Percentiles rank a stretch among this genome's conserved stretches.
Evolutionary conservation across 2,329 filamentous ascomycete genomes (phyloP).

Genomic region (Penicillium freii): DNA sequence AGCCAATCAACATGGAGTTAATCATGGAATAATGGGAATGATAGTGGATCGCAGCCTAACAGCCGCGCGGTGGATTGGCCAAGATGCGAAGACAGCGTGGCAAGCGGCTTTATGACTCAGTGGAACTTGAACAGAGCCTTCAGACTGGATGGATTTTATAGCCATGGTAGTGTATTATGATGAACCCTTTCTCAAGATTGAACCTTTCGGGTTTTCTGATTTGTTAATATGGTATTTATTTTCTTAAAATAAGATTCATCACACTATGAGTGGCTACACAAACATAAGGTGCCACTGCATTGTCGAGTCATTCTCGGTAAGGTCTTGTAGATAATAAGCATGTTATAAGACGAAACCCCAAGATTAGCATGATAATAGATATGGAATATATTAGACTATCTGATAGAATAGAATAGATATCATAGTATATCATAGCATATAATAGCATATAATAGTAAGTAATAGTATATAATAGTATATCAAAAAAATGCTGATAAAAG

Average conservation of each 20-base stretch:
- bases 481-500: not conserved
- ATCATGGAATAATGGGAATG: not conserved
- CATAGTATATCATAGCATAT: not conserved
- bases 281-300: not conserved
- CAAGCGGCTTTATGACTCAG: constrained; percentile 16
- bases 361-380: not conserved
- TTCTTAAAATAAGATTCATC: not conserved
- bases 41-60: constrained; percentile 5
- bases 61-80: constrained; percentile 7
- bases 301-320: not conserved
- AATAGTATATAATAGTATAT: not conserved
- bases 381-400: not conserved
- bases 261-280: constrained; percentile 2
- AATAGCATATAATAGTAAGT: not conserved
- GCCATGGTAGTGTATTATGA: not conserved
- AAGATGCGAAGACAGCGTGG: constrained; percentile 15
- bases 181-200: not conserved
- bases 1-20: constrained; percentile 11
- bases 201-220: not conserved
- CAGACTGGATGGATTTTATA: not conserved
- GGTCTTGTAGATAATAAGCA: not conserved
- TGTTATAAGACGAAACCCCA: not conserved
- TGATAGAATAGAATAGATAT: not conserved
- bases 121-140: not conserved
- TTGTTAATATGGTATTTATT: not conserved